Base-by-base conservation (phyloP, 805 yeast genomes). In the Cyberlindnera bimundalis region DNA sequence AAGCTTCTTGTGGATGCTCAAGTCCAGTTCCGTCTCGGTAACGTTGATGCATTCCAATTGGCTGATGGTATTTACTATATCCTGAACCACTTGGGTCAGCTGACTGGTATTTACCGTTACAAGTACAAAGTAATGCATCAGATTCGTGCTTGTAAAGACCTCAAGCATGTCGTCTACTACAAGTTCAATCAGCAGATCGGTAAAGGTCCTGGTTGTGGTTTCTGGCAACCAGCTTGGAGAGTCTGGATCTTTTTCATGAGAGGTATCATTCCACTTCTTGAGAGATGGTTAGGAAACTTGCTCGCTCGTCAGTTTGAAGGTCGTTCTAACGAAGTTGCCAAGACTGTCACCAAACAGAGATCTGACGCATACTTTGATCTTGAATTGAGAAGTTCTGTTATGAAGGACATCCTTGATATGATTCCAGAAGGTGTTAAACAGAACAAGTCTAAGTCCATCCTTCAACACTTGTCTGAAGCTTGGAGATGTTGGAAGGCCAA, bases 401-500 rank as follows among this genome's bases (percentile, higher is more conserved):
- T 93, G 86, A 89, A 88, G 56, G 99, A 93, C 58, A 91, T 93
- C 35, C 66, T 93, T 44, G 99, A 93, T 59, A 89, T 89, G 96
- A 89, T 93, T 34, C 99, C 99, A 0, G 96, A 88, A 47, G 96
- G 96, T 2, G 74, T 93, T 46, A 83, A 86, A 53, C 93, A 87
- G 55, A 84, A 77, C 48, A 90, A 88, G 59, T 79, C 96, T 1
- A 84, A 84, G 54, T 80, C 95, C 0, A 84, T 93, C 39, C 63
- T 93, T 35, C 98, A 93, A 55, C 99, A 93, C 62, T 70, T 93
- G 43, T 85, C 95, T 58, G 99, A 93, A 61, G 99, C 99, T 0
- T 93, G 99, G 99, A 71, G 99, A 60, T 93, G 98, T 61, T 93
- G 99, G 99, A 93, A 93, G 61, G 99, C 99, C 3, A 91, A 93